These are phyloP conservation scores for Gryganskiella cystojenkinii DNA, from an alignment of 192 early-diverging fungal species.

Conservation along the genomic window DNA sequence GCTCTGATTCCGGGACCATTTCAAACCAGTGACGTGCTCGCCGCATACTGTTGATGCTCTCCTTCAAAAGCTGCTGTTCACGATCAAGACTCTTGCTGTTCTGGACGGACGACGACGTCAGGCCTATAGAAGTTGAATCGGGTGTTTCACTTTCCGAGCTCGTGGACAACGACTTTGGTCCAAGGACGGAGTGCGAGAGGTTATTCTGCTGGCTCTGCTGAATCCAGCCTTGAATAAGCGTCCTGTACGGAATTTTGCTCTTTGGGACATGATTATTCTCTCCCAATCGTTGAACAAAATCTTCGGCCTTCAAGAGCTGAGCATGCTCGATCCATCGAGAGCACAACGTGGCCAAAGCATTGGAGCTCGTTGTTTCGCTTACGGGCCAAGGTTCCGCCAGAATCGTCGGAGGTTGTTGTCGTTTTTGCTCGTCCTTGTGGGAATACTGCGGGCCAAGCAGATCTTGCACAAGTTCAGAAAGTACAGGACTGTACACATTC, in stretches of 20 bases:
- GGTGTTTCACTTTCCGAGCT: neutral
- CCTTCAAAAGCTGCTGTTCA: conserved; percentile 12
- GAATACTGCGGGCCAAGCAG: conserved; percentile 23
- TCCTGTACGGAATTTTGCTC: conserved; percentile 22
- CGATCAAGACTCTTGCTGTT: conserved; percentile 32
- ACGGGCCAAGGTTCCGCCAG: too few species aligned
- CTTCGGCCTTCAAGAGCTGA: conserved; percentile 22
- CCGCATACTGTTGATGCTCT: conserved; percentile 27
- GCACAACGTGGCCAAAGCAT: conserved; percentile 16
- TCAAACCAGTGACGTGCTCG: conserved; percentile 44
- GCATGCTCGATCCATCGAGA: conserved; percentile 26
- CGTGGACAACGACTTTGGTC: conserved; percentile 4
- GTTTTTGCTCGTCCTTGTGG: too few species aligned
- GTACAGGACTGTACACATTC: neutral
- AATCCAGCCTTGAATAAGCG: conserved; percentile 49
- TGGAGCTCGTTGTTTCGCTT: too few species aligned
- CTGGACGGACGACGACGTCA: conserved; percentile 18
- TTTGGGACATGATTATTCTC: conserved; percentile 3
- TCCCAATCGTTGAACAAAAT: conserved; percentile 11
- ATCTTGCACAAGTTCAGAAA: neutral
- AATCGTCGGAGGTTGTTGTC: neutral
- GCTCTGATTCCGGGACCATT: conserved; percentile 6
- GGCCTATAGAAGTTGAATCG: neutral
- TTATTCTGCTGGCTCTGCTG: conserved; percentile 26
- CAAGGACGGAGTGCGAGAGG: conserved; percentile 20